Evolutionary conservation across 495 filamentous ascomycete genomes (phyloP), one percentile per base, ranked within the genome.

Genomic region (Arthonia radiata): DNA sequence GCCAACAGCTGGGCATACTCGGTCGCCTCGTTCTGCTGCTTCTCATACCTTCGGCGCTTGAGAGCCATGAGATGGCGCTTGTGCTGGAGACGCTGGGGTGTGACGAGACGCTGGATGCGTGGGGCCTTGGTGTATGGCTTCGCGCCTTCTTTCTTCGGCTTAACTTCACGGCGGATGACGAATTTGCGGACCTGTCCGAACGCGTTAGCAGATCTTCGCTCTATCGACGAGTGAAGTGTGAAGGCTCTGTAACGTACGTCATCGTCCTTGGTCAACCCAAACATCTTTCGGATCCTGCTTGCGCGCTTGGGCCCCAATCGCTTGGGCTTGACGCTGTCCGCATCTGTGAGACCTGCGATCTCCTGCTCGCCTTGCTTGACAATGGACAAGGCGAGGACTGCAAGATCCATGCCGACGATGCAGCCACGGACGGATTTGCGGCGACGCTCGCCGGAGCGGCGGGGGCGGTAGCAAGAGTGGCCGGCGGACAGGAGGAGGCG

Each of bases 71-170:
- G 64, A 61, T 94, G 82, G 47, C 86, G 80, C 76, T 94, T 94
- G 72, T 83, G 86, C 64, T 97, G 86, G 42, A 97, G 80, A 52
- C 86, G 89, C 60, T 97, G 86, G 57, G 86, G 89, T 54, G 86
- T 97, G 44, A 97, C 77, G 43, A 97, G 76, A 50, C 86, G 77
- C 66, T 97, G 86, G 61, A 97, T 97, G 60, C 75, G 78, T 47
- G 86, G 83, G 47, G 86, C 86, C 71, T 97, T 97, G 73, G 83
- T 94, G 67, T 94, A 93, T 36, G 81, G 53, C 59, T 74, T 72
- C 69, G 81, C 81, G 64, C 78, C 81, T 65, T 93, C 83, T 41
- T 63, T 67, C 71, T 92, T 53, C 91, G 77, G 75, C 53, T 73
- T 61, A 49, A 97, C 71, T 51, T 92, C 89, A 53, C 86, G 89